These are phyloP conservation scores for Naematelia encephala DNA, from an alignment of 768 basidiomycete genomes.

Conservation along the genomic window DNA sequence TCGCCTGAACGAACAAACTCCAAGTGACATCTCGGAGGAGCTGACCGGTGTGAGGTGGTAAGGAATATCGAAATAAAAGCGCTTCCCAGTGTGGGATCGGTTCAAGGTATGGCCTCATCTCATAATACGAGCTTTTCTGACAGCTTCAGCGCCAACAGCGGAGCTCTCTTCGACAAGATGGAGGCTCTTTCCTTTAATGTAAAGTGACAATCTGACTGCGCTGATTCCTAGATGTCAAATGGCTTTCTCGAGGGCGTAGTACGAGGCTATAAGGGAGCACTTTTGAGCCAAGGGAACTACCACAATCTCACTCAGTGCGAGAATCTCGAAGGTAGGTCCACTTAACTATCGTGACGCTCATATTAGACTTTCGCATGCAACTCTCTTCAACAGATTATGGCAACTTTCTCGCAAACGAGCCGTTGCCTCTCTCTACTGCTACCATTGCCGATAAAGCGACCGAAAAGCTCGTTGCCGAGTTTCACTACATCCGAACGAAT, in stretches of 20 bases:
- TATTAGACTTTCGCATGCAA: conserved; percentile 86
- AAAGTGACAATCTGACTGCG: neutral
- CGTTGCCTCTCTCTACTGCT: conserved; percentile 84
- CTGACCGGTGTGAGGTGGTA: no score
- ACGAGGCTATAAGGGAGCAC: conserved; percentile 88
- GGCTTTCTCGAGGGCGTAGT: conserved; percentile 55
- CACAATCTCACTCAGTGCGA: conserved; percentile 95
- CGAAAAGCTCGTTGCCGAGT: conserved; percentile 91
- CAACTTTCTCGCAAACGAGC: conserved; percentile 95
- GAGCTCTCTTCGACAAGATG: no score
- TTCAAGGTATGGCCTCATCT: no score
- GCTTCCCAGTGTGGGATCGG: no score
- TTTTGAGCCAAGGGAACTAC: conserved; percentile 85
- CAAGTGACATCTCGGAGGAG: no score
- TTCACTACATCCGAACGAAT: conserved; percentile 88
- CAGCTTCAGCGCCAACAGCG: neutral
- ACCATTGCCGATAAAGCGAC: conserved; percentile 97
- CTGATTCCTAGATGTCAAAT: conserved; percentile 37
- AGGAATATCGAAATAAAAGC: no score
- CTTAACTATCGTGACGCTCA: neutral
- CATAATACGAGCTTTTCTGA: no score
- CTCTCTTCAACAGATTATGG: conserved; percentile 96
- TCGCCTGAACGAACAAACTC: no score
- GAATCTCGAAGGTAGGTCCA: conserved; percentile 77
- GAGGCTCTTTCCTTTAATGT: conserved; percentile 53